Conservation (phyloP, 148 eudicot species). For the Mesembryanthemum crystallinum region DNA sequence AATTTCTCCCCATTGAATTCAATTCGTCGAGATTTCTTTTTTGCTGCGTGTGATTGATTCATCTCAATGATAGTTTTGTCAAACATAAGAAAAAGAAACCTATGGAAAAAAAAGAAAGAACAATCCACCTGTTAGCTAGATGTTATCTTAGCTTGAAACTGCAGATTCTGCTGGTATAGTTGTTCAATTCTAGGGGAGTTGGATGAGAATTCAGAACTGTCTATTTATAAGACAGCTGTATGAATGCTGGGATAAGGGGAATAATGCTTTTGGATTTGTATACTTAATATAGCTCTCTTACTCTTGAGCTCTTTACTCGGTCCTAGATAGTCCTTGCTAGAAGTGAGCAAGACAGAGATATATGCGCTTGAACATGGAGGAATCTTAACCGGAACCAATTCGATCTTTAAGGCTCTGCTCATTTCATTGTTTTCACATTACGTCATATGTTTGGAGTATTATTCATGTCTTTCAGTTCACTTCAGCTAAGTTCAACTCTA, state of each 20-base stretch:
- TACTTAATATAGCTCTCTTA: neutral
- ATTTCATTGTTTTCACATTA: too few relatives aligned
- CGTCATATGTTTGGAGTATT: too few relatives aligned
- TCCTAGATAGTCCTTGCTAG: neutral
- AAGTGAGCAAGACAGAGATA: too few relatives aligned
- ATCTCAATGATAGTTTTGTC: neutral
- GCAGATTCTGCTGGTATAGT: conserved; percentile 13
- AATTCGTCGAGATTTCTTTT: conserved; percentile 23
- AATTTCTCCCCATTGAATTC: conserved; percentile 9
- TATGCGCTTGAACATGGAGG: too few relatives aligned
- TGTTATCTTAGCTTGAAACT: neutral
- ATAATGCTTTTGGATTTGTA: conserved; percentile 18
- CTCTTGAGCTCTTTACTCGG: neutral
- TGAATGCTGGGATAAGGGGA: conserved; percentile 12
- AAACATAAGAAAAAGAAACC: neutral
- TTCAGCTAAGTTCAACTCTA: too few relatives aligned
- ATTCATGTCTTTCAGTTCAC: too few relatives aligned
- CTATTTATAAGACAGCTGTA: conserved; percentile 23
- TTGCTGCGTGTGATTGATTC: neutral
- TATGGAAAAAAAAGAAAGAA: neutral
- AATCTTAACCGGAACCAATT: too few relatives aligned
- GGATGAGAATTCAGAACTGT: neutral
- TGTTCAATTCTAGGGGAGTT: neutral
- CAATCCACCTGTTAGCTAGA: conserved; percentile 17
- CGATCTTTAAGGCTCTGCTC: too few relatives aligned